Percentiles rank a stretch among this genome's conserved stretches.
phyloP scores from a whole-genome alignment of 495 filamentous ascomycete genomes.

The Annulohypoxylon stygium region DNA sequence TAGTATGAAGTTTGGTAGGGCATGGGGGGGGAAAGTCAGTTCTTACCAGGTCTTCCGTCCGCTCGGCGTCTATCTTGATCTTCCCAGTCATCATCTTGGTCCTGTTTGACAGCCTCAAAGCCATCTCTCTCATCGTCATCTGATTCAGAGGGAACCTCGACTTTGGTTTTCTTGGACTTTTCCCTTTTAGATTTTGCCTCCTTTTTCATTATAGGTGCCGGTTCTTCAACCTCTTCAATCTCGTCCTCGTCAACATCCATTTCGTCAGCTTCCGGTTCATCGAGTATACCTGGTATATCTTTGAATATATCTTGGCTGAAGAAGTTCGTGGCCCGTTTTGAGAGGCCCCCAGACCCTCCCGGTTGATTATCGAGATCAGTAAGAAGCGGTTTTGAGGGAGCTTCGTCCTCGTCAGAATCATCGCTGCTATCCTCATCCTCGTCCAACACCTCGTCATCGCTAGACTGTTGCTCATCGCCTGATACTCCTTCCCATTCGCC shows the following conservation, averaged over 20 bases:
- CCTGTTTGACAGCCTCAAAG: slow-evolving; percentile 68
- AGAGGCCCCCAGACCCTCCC: slow-evolving; percentile 68
- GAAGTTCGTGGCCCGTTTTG: slow-evolving; percentile 86
- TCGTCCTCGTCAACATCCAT: slow-evolving; percentile 67
- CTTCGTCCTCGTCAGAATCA: slow-evolving; percentile 62
- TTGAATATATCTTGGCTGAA: slow-evolving; percentile 97
- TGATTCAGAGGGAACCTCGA: slow-evolving; percentile 48
- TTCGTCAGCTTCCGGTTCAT: slow-evolving; percentile 62
- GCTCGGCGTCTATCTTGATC: slow-evolving; percentile 73
- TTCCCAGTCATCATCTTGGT: slow-evolving; percentile 74
- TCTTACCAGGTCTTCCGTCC: slow-evolving; percentile 77
- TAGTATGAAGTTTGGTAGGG: slow-evolving; percentile 38
- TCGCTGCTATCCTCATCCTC: slow-evolving; percentile 67
- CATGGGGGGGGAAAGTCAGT: neutral
- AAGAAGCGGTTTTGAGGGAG: slow-evolving; percentile 58
- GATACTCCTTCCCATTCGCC: slow-evolving; percentile 94
- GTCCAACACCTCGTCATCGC: slow-evolving; percentile 66
- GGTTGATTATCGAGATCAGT: slow-evolving; percentile 65
- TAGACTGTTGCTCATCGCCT: slow-evolving; percentile 70
- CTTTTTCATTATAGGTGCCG: slow-evolving; percentile 20
- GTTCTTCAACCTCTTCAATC: slow-evolving; percentile 39
- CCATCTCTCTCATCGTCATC: slow-evolving; percentile 62
- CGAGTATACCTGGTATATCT: slow-evolving; percentile 73
- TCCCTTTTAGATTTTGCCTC: slow-evolving; percentile 39
- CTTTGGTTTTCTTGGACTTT: slow-evolving; percentile 48